A percentile compares a stretch with the other conserved stretches of the same genome.
These are phyloP conservation scores for Oryza brachyantha DNA, from an alignment of 176 grass and related monocot species.

Conservation along the genomic window DNA sequence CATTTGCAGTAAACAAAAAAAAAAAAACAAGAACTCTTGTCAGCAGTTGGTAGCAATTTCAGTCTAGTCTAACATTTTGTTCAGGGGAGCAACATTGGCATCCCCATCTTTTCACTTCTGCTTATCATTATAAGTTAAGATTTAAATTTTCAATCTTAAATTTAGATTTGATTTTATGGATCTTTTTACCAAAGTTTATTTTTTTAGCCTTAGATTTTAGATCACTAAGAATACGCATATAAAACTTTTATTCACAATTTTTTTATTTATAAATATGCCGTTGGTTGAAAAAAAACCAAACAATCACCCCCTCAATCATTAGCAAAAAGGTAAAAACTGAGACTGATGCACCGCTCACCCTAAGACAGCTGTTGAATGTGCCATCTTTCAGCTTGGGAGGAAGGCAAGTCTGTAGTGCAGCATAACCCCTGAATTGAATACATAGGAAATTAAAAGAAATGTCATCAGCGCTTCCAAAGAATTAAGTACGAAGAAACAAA, in stretches of 20 bases:
- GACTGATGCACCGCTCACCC: slow-evolving; percentile 28
- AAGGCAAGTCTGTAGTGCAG: slow-evolving; percentile 40
- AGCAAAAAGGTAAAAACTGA: neutral
- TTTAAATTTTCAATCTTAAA: no score
- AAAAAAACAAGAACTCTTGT: neutral
- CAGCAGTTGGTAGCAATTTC: neutral
- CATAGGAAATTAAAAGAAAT: neutral
- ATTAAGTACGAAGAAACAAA: neutral
- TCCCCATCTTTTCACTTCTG: no score
- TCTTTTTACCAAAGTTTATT: no score
- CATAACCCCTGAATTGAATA: slow-evolving; percentile 42
- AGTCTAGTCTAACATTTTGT: neutral
- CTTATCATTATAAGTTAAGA: no score
- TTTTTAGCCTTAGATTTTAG: no score
- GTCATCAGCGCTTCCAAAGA: neutral
- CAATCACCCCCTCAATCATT: no score
- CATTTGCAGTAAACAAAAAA: slow-evolving; percentile 23
- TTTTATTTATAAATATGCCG: no score
- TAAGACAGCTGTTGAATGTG: slow-evolving; percentile 55
- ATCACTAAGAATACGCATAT: no score
- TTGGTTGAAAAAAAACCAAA: no score
- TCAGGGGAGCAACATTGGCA: neutral
- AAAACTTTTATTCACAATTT: no score
- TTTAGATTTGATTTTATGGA: no score
- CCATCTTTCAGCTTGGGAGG: slow-evolving; percentile 60